These are phyloP conservation scores for Backusella circina DNA, from an alignment of 192 early-diverging fungal genomes.

Conservation along the genomic window DNA sequence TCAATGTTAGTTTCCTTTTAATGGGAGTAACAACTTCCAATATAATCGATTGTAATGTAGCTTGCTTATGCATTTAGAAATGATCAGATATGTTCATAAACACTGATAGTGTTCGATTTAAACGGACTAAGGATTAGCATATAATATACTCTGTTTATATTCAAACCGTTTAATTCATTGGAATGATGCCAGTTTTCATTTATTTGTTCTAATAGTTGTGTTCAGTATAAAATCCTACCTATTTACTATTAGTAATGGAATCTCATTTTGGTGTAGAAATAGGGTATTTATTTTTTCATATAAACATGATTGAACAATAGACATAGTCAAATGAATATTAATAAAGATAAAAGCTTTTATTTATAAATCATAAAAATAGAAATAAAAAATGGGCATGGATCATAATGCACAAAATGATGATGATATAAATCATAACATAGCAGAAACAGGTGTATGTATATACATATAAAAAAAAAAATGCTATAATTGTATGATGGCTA, in stretches of 20 bases:
- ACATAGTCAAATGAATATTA: background rate
- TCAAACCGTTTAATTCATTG: background rate
- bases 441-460: conserved; percentile 1
- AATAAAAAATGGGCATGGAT: background rate
- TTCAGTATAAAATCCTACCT: too few species aligned
- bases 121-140: background rate
- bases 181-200: background rate
- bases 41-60: too few species aligned
- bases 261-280: background rate
- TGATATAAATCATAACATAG: background rate
- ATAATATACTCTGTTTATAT: background rate
- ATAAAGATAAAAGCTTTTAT: background rate
- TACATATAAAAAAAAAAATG: background rate
- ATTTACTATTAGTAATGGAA: background rate
- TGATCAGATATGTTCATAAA: too few species aligned
- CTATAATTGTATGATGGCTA: conserved; percentile 1
- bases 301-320: too few species aligned
- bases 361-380: background rate
- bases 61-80: too few species aligned
- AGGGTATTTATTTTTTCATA: too few species aligned
- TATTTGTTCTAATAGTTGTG: background rate
- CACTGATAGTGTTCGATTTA: background rate
- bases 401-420: conserved; percentile 3
- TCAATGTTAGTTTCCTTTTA: too few species aligned
- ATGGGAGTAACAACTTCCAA: too few species aligned